A percentile compares a stretch with the other conserved stretches of the same genome.
These are phyloP conservation scores for Xanthoconium stramineum DNA, from an alignment of 768 basidiomycete genomes.

Conservation along the genomic window DNA sequence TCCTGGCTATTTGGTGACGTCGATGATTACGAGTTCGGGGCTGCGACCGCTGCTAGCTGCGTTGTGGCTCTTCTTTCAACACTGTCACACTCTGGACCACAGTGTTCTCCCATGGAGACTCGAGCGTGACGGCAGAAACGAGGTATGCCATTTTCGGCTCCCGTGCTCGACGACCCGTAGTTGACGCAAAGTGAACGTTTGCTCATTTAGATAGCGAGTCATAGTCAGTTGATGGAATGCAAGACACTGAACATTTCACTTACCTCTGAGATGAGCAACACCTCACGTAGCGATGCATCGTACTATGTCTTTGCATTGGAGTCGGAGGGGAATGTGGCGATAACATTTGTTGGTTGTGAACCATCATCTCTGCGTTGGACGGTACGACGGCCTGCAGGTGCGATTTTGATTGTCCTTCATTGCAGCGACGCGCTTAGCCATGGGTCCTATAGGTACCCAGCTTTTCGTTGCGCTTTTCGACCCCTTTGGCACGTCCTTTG, in stretches of 20 bases:
- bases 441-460: constrained; percentile 34
- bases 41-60: constrained; percentile 2
- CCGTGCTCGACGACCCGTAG: neutral
- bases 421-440: neutral
- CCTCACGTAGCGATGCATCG: constrained; percentile 19
- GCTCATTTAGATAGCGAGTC: neutral
- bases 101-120: constrained; percentile 1
- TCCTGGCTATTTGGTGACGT: constrained; percentile 2
- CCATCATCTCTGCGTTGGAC: constrained; percentile 36
- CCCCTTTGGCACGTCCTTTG: constrained; percentile 41
- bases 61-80: constrained; percentile 1
- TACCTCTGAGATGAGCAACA: neutral
- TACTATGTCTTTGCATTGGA: constrained; percentile 44
- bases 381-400: constrained; percentile 39
- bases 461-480: constrained; percentile 46
- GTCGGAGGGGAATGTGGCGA: constrained; percentile 34
- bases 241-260: constrained; percentile 9
- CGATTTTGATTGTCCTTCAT: constrained; percentile 10
- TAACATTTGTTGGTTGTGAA: constrained; percentile 34
- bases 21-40: constrained; percentile 10
- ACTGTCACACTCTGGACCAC: constrained; percentile 3
- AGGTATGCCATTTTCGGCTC: constrained; percentile 4
- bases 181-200: neutral
- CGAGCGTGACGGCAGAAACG: neutral
- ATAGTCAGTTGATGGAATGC: constrained; percentile 13